Percentiles rank a stretch among this genome's conserved stretches.
Evolutionary conservation across 139 green algal species (phyloP).

Genomic region (Yamagishiella unicocca): DNA sequence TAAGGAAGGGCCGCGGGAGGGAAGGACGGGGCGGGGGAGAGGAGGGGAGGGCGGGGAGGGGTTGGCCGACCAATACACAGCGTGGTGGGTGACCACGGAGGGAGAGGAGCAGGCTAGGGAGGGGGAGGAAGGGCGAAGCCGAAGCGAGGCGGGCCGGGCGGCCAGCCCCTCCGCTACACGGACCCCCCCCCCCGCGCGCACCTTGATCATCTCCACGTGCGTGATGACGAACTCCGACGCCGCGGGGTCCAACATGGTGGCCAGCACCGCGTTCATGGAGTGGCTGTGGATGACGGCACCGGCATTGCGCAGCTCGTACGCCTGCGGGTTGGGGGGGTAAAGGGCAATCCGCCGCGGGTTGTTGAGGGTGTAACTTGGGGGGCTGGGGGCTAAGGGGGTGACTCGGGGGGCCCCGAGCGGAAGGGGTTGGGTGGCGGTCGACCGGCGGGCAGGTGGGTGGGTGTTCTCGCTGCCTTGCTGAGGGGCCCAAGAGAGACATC

Average conservation of each 20-base stretch:
- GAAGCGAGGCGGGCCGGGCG: background rate
- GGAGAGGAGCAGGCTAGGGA: background rate
- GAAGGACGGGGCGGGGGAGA: background rate
- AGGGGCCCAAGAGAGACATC: too few relatives aligned
- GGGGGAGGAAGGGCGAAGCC: background rate
- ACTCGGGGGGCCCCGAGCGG: too few relatives aligned
- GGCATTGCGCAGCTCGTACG: conserved; percentile 90
- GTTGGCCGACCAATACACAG: background rate
- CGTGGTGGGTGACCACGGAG: background rate
- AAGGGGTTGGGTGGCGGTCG: too few relatives aligned
- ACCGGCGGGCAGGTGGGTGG: too few relatives aligned
- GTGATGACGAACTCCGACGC: conserved; percentile 89
- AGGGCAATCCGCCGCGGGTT: too few relatives aligned
- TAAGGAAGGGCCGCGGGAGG: background rate
- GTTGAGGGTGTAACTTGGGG: too few relatives aligned
- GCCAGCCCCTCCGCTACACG: too few relatives aligned
- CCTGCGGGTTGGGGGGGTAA: conserved; percentile 61
- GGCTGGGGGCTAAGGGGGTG: too few relatives aligned
- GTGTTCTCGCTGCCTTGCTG: too few relatives aligned
- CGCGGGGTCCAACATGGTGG: conserved; percentile 87
- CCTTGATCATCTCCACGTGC: conserved; percentile 98
- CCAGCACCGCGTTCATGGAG: conserved; percentile 88
- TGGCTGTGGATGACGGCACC: conserved; percentile 96
- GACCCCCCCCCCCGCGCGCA: too few relatives aligned
- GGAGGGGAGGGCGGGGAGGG: background rate